Conservation (phyloP, 2,329 filamentous ascomycete genomes). For the Thielaviopsis euricoi region DNA sequence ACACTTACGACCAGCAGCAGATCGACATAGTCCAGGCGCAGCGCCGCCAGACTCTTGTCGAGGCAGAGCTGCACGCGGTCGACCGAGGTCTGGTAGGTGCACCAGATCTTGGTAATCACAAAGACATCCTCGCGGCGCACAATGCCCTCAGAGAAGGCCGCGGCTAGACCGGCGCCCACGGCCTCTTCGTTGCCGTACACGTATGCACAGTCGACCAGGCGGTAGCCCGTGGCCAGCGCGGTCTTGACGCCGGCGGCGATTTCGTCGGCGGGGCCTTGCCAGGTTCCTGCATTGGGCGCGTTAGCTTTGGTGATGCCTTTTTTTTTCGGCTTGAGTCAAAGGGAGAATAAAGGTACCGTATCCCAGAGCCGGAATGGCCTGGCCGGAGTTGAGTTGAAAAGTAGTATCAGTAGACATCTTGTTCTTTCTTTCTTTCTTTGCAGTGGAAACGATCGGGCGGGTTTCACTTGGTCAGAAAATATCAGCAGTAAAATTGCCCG, state of each 20-base stretch:
- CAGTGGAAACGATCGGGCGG: no score
- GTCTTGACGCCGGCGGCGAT: constrained; percentile 40
- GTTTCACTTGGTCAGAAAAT: no score
- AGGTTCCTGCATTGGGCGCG: constrained; percentile 35
- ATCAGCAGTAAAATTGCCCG: no score
- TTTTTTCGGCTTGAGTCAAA: no score
- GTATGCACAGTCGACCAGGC: constrained; percentile 54
- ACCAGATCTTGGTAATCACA: constrained; percentile 75
- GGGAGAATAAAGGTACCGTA: no score
- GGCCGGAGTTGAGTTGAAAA: constrained; percentile 49
- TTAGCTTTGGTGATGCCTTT: no score
- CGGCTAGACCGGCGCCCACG: constrained; percentile 61
- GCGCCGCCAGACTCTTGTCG: constrained; percentile 53
- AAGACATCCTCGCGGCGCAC: constrained; percentile 67
- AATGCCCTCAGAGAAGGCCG: constrained; percentile 48
- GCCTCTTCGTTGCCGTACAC: constrained; percentile 72
- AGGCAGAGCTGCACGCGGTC: constrained; percentile 48
- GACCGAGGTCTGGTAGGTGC: constrained; percentile 47
- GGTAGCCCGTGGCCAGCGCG: constrained; percentile 40
- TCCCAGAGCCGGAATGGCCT: constrained; percentile 45
- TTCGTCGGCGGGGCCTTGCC: constrained; percentile 44
- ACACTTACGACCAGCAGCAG: constrained; percentile 48
- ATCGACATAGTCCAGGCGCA: constrained; percentile 70
- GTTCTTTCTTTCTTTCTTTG: constrained; percentile 30
- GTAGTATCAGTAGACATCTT: constrained; percentile 24